Conservation (phyloP, 768 basidiomycete species). For the Lentinus brumalis region DNA sequence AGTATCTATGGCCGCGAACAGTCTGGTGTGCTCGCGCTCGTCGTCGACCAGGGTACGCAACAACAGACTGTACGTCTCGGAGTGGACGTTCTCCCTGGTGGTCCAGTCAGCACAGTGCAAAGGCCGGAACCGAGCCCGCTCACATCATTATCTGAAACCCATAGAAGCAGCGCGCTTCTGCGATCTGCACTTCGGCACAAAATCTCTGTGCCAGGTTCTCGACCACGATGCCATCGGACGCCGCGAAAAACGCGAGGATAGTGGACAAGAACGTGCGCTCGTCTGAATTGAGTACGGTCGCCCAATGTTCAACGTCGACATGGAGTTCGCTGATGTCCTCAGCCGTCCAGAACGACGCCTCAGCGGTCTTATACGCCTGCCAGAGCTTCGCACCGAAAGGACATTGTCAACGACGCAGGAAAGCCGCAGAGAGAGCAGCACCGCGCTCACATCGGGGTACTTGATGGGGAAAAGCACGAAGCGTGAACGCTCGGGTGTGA, state of each 20-base stretch:
- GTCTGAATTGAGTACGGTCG: slow-evolving; percentile 52
- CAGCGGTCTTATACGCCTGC: slow-evolving; percentile 54
- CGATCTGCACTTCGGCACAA: slow-evolving; percentile 48
- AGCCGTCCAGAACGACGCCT: slow-evolving; percentile 50
- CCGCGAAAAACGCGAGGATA: slow-evolving; percentile 57
- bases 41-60: slow-evolving; percentile 58
- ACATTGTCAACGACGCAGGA: too few species aligned
- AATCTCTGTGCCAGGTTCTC: slow-evolving; percentile 56
- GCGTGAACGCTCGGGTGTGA: background rate
- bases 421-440: too few species aligned
- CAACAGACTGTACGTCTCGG: slow-evolving; percentile 56
- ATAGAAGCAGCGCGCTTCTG: slow-evolving; percentile 56
- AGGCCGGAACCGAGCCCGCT: too few species aligned
- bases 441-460: background rate
- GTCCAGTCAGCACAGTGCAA: background rate
- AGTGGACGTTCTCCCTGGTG: slow-evolving; percentile 49
- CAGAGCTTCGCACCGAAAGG: slow-evolving; percentile 49
- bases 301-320: slow-evolving; percentile 40
- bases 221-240: slow-evolving; percentile 54
- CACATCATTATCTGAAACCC: slow-evolving; percentile 59
- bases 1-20: slow-evolving; percentile 53
- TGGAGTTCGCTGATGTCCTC: slow-evolving; percentile 41
- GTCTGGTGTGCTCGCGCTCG: slow-evolving; percentile 34
- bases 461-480: background rate
- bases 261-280: slow-evolving; percentile 54